Conservation (phyloP, 495 filamentous ascomycete species). For the Usnea hakonensis region DNA sequence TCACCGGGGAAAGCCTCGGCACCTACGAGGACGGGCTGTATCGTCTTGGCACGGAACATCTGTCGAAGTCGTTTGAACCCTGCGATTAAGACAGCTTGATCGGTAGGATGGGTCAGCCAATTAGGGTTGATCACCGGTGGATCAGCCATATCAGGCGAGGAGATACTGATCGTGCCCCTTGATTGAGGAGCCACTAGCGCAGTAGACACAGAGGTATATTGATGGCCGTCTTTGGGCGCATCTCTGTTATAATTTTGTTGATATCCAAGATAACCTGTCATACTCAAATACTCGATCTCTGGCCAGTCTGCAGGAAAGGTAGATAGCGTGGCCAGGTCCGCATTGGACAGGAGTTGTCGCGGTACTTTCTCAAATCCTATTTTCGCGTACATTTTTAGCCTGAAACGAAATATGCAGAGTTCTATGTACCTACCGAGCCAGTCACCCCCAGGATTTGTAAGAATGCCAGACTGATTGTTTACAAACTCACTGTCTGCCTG, state of each 20-base stretch:
- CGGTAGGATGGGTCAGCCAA: conserved; percentile 45
- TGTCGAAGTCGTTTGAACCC: conserved; percentile 44
- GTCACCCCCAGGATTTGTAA: conserved; percentile 16
- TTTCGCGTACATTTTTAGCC: too few relatives aligned
- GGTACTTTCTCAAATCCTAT: too few relatives aligned
- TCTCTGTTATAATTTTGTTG: conserved; percentile 23
- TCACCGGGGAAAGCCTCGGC: conserved; percentile 46
- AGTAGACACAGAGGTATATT: conserved; percentile 36
- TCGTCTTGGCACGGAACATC: conserved; percentile 28
- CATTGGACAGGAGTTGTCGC: too few relatives aligned
- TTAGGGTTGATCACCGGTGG: conserved; percentile 49
- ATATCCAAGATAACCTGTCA: conserved; percentile 23
- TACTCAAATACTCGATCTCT: conserved; percentile 40
- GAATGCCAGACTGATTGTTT: neutral
- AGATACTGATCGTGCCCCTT: conserved; percentile 48
- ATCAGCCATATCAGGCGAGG: conserved; percentile 33
- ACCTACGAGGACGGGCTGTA: conserved; percentile 31
- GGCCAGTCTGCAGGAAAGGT: conserved; percentile 51
- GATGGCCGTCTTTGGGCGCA: conserved; percentile 34
- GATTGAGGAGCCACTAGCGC: conserved; percentile 39
- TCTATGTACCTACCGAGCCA: conserved; percentile 9
- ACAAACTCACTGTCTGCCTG: neutral
- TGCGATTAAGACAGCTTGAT: conserved; percentile 46
- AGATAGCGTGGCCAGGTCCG: conserved; percentile 16
- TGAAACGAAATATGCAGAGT: neutral